phyloP scores from a whole-genome alignment of 768 basidiomycete species.

The Grammothele lineata region DNA sequence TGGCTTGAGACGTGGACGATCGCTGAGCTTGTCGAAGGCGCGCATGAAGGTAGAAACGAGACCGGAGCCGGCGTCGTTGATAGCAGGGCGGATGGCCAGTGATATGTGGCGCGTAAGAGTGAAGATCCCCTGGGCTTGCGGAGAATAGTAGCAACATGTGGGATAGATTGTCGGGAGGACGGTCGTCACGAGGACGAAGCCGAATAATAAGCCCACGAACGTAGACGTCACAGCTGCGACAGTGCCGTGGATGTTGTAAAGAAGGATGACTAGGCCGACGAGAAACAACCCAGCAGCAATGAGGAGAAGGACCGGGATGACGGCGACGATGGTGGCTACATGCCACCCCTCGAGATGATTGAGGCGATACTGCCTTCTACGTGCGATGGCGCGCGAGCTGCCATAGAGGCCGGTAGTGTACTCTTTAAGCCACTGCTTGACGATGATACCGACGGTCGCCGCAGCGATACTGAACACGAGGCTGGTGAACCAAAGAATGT shows the following conservation, averaged over 20 bases:
- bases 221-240: constrained; percentile 1
- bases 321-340: constrained; percentile 3
- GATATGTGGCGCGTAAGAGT: too few species aligned
- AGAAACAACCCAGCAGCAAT: constrained; percentile 14
- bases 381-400: constrained; percentile 12
- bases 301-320: constrained; percentile 14
- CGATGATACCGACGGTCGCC: constrained; percentile 18
- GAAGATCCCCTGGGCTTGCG: too few species aligned
- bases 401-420: constrained; percentile 15
- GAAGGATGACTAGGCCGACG: constrained; percentile 15
- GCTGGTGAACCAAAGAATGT: constrained; percentile 19
- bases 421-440: constrained; percentile 22
- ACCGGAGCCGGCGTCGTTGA: too few species aligned
- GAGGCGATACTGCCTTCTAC: constrained; percentile 19
- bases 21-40: too few species aligned
- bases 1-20: too few species aligned
- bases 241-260: constrained; percentile 10
- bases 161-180: too few species aligned
- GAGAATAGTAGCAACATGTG: too few species aligned
- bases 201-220: too few species aligned
- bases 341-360: constrained; percentile 18
- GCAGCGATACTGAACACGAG: constrained; percentile 20
- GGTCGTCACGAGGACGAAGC: too few species aligned
- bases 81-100: too few species aligned
- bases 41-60: too few species aligned